Evolutionary conservation across 352 stramenopile species (phyloP).

Genomic region (Phytophthora colocasiae): DNA sequence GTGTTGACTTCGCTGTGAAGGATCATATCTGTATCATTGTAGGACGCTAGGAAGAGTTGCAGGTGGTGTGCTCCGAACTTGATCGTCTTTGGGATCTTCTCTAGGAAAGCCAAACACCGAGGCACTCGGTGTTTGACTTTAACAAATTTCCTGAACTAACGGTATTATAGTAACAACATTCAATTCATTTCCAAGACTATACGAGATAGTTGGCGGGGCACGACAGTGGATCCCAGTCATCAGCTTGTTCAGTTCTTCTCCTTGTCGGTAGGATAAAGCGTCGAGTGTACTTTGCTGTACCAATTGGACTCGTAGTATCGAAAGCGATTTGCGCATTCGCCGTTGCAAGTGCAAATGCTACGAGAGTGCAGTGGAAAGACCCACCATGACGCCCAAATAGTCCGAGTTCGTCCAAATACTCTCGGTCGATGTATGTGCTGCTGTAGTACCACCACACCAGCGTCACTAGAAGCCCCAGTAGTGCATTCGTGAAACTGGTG

Average conservation of each 20-base stretch:
- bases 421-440: slow-evolving; percentile 52
- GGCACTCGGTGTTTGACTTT: too few relatives aligned
- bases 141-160: too few relatives aligned
- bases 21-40: too few relatives aligned
- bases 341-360: slow-evolving; percentile 36
- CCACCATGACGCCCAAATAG: slow-evolving; percentile 48
- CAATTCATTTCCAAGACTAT: not conserved
- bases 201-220: slow-evolving; percentile 68
- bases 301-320: slow-evolving; percentile 17
- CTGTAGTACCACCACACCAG: slow-evolving; percentile 68
- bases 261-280: slow-evolving; percentile 29
- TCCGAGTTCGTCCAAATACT: slow-evolving; percentile 41
- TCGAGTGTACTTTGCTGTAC: slow-evolving; percentile 30
- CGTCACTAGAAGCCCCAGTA: slow-evolving; percentile 46
- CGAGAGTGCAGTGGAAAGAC: slow-evolving; percentile 48
- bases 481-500: slow-evolving; percentile 41
- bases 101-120: too few relatives aligned
- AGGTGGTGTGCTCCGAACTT: too few relatives aligned
- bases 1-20: too few relatives aligned
- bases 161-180: not conserved
- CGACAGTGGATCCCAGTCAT: slow-evolving; percentile 49
- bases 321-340: slow-evolving; percentile 39
- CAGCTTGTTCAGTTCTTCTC: slow-evolving; percentile 16
- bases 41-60: too few relatives aligned
- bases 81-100: too few relatives aligned